phyloP scores from a whole-genome alignment of 805 yeast species.

The Teunomyces cretensis region DNA sequence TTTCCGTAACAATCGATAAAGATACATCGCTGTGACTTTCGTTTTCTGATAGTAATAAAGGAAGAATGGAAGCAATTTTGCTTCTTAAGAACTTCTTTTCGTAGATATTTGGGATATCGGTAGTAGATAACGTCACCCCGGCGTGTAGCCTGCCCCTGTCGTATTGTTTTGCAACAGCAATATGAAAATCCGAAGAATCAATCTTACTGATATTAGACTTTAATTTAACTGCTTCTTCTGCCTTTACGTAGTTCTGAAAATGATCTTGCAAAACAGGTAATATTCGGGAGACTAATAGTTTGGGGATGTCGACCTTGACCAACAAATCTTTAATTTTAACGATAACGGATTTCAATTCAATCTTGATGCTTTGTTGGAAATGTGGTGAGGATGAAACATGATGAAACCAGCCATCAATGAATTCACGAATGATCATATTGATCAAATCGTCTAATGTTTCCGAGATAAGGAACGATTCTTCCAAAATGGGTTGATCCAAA shows the following conservation, averaged over 20 bases:
- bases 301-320: slow-evolving; percentile 49
- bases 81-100: slow-evolving; percentile 52
- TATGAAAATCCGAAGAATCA: slow-evolving; percentile 35
- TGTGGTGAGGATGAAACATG: slow-evolving; percentile 36
- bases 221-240: slow-evolving; percentile 33
- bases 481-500: slow-evolving; percentile 29
- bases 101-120: slow-evolving; percentile 28
- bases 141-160: slow-evolving; percentile 58
- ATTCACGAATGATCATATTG: slow-evolving; percentile 48
- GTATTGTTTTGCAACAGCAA: slow-evolving; percentile 44
- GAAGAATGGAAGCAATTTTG: slow-evolving; percentile 44
- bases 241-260: slow-evolving; percentile 48
- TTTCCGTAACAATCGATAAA: slow-evolving; percentile 54
- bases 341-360: slow-evolving; percentile 44
- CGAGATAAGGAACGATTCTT: slow-evolving; percentile 53
- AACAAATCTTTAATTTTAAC: slow-evolving; percentile 43
- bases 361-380: slow-evolving; percentile 41
- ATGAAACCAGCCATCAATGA: slow-evolving; percentile 56
- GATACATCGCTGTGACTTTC: slow-evolving; percentile 53
- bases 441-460: slow-evolving; percentile 53
- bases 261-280: slow-evolving; percentile 71
- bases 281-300: slow-evolving; percentile 54
- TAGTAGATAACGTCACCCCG: slow-evolving; percentile 44
- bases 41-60: slow-evolving; percentile 45
- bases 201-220: slow-evolving; percentile 1